A percentile compares a stretch with the other conserved stretches of the same genome.
Conservation (phyloP, 1,139 yeast species). For the Pichia sp. region DNA sequence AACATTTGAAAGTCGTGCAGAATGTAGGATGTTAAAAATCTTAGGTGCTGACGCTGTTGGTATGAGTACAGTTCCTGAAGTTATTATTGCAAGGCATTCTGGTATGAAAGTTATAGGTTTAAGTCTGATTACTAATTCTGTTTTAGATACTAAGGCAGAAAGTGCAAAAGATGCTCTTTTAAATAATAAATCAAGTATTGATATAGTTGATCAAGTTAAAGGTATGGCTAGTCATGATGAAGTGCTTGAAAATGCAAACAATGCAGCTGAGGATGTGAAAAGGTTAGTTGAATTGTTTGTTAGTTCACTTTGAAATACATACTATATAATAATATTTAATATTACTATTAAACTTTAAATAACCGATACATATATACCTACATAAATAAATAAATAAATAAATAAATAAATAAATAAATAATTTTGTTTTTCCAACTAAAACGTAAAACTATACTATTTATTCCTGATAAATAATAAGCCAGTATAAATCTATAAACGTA, state of each 20-base stretch:
- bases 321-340: too few relatives aligned
- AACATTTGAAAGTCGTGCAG: slow-evolving; percentile 89
- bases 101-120: slow-evolving; percentile 78
- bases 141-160: slow-evolving; percentile 69
- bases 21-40: slow-evolving; percentile 63
- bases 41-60: slow-evolving; percentile 95
- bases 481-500: too few relatives aligned
- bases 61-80: slow-evolving; percentile 97
- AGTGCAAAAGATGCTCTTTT: slow-evolving; percentile 46
- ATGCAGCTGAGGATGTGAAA: slow-evolving; percentile 78
- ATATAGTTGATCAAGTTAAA: slow-evolving; percentile 42
- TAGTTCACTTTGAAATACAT: slow-evolving; percentile 25
- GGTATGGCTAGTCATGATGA: slow-evolving; percentile 90
- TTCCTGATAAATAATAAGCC: too few relatives aligned
- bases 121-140: slow-evolving; percentile 79
- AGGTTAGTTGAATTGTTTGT: slow-evolving; percentile 59
- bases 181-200: slow-evolving; percentile 4
- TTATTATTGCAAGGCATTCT: slow-evolving; percentile 82
- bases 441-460: neutral
- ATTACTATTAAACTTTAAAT: neutral
- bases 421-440: neutral
- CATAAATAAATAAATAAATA: slow-evolving; percentile 7
- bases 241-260: slow-evolving; percentile 75
- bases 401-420: slow-evolving; percentile 2
- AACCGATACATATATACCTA: too few relatives aligned